Evolutionary conservation across 495 filamentous ascomycete species (phyloP), one percentile per base, ranked within the genome.

Genomic region (Aspergillus sclerotioniger): DNA sequence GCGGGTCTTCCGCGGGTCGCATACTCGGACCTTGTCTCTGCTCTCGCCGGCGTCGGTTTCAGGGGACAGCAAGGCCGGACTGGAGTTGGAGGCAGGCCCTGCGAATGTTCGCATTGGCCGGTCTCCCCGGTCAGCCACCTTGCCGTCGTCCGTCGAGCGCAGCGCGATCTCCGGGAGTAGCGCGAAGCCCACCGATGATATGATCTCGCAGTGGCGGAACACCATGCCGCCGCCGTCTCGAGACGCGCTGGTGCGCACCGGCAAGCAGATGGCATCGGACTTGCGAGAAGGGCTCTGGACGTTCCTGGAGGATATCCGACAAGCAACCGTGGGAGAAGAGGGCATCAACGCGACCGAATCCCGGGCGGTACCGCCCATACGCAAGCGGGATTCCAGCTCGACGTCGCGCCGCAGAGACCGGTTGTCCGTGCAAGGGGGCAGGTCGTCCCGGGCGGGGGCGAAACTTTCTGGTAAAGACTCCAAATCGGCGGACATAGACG

Each of bases 261-360:
- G 87, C 47, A 92, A 92, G 66, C 90, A 96, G 68, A 89, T 98
- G 70, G 93, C 94, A 3, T 89, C 88, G 8, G 94, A 96, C 70
- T 82, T 98, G 64, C 87, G 87, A 60, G 85, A 92, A 41, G 94
- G 94, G 0, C 75, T 98, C n/a, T 94, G 90, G 90, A 96, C 91
- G 13, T 98, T 98, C 70, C 82, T 97, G 59, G 94, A 98, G 67
- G 94, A 98, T 71, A 81, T 98, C 25, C 81, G 91, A 60, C 94
- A 98, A 73, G 94, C 91, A 13, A 96, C 94, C 3, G 90, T 97
- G 12, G 94, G 93, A 39, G 94, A 98, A 31, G 94, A 98, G 71
- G 89, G 84, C 10, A 84, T 91, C 56, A 84, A 78, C 53, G 86
- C 82, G 39, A 80, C 76, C 16, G 76, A 75, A 62, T 71, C 74